A percentile compares a stretch with the other conserved stretches of the same genome.
Evolutionary conservation across 2,329 filamentous ascomycete species (phyloP).

Genomic region (Aspergillus thermomutatus): DNA sequence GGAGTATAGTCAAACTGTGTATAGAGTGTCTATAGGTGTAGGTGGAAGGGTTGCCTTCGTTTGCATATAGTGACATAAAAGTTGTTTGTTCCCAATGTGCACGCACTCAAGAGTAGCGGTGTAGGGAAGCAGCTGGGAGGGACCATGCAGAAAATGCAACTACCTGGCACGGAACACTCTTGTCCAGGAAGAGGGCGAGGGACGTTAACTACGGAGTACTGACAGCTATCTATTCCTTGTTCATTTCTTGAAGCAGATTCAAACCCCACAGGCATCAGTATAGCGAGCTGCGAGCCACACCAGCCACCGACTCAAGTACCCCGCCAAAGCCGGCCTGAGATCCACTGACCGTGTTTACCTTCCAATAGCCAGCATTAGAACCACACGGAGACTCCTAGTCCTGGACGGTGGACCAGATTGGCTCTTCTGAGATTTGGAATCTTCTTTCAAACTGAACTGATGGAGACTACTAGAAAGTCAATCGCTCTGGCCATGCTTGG

Average conservation of each 20-base stretch:
- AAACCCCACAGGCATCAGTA: neutral
- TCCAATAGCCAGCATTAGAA: neutral
- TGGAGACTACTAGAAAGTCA: no score
- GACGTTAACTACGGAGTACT: neutral
- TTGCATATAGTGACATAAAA: neutral
- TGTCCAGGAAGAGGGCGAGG: neutral
- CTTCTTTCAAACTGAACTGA: neutral
- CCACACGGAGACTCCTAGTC: neutral
- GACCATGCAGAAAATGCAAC: constrained; percentile 5
- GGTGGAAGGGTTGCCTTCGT: neutral
- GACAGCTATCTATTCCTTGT: neutral
- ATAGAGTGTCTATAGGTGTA: neutral
- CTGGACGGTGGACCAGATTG: neutral
- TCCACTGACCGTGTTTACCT: no score
- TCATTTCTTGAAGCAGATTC: neutral
- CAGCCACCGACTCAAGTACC: neutral
- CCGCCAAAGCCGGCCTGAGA: no score
- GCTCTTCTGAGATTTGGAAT: neutral
- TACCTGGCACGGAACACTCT: neutral
- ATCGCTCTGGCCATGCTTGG: no score
- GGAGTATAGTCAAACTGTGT: neutral
- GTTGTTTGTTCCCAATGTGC: neutral
- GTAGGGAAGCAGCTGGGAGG: constrained; percentile 13
- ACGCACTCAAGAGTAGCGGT: constrained; percentile 12
- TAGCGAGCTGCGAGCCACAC: no score